A percentile compares a stretch with the other conserved stretches of the same genome.
Conservation (phyloP, 371 early-diverging fungal species). For the Globomyces sp. region DNA sequence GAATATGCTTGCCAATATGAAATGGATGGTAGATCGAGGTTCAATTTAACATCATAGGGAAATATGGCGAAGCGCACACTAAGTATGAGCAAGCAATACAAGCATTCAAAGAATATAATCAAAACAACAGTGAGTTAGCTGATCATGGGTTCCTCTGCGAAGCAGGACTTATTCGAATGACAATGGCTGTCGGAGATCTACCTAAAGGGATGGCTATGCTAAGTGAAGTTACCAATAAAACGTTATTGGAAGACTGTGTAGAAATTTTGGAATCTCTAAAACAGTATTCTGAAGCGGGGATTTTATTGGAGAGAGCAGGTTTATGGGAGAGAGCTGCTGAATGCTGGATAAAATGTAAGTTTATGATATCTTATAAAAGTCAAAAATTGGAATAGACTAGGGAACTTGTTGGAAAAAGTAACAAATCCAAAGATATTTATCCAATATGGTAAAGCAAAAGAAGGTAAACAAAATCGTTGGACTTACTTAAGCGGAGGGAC, state of each 20-base stretch:
- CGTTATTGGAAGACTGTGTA: slow-evolving; percentile 45
- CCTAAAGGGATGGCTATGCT: slow-evolving; percentile 48
- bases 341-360: slow-evolving; percentile 29
- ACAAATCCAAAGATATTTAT: slow-evolving; percentile 36
- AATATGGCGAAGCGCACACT: slow-evolving; percentile 40
- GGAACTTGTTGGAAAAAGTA: slow-evolving; percentile 36
- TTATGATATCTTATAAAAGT: slow-evolving; percentile 19
- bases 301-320: slow-evolving; percentile 40
- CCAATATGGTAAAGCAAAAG: slow-evolving; percentile 45
- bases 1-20: slow-evolving; percentile 52
- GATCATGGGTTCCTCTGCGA: slow-evolving; percentile 44
- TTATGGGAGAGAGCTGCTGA: slow-evolving; percentile 51
- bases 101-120: slow-evolving; percentile 23
- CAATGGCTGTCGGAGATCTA: slow-evolving; percentile 49
- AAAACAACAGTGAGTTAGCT: slow-evolving; percentile 12
- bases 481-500: slow-evolving; percentile 21
- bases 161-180: slow-evolving; percentile 44
- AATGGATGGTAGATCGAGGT: slow-evolving; percentile 27
- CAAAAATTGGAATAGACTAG: slow-evolving; percentile 45
- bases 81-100: slow-evolving; percentile 47
- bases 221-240: slow-evolving; percentile 31
- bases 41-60: slow-evolving; percentile 21
- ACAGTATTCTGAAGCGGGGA: slow-evolving; percentile 44
- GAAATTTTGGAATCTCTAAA: slow-evolving; percentile 43
- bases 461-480: slow-evolving; percentile 4